Base-by-base conservation (phyloP, 306 rosid genomes). In the Datisca glomerata region DNA sequence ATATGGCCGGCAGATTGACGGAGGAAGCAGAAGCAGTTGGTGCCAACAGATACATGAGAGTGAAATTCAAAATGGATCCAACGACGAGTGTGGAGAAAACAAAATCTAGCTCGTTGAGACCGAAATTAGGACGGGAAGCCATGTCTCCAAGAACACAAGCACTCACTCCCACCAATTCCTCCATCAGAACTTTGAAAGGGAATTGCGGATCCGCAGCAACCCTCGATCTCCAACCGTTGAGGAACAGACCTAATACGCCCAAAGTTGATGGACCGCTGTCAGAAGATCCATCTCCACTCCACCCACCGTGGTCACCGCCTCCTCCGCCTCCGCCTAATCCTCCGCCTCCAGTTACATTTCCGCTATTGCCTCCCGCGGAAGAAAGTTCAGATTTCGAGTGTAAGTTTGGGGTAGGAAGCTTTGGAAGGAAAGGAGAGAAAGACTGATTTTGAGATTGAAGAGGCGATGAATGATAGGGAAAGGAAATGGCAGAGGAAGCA, bases 151-250 rank as follows among this genome's bases (percentile, higher is more conserved):
- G 64, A 35, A 91, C 93, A 47, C 94, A 81, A 29, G 98, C 60
- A 32, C 58, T 70, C 13, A 84, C 96, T 17, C 98, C 98, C 12
- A 91, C 96, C 47, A 91, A 28, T 57, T 84, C 98, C 41, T 91
- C 98, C 80, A 85, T 91, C 36, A 91, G 36, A 38, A 91, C 98
- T 82, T 91, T 91, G 71, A 91, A 91, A 16, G 98, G 85, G 12
- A 91, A 91, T 18, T 91, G 96, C 6, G 98, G 98, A 84, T 91
- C 98, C 11, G 98, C 98, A 4, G 86, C 78, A 41, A 84, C 98
- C 61, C 98, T 50, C 4, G 96, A 80, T 78, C 92, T 75, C 98
- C 96, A 91, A 3, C 98, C 98, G 4, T 36, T 60, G 7, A 91
- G 67, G 15, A 91, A 66, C 11, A 84, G 40, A 28, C 80, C 81